Conservation (phyloP, 176 grass and related monocot species). For the Echinochloa phyllopogon region DNA sequence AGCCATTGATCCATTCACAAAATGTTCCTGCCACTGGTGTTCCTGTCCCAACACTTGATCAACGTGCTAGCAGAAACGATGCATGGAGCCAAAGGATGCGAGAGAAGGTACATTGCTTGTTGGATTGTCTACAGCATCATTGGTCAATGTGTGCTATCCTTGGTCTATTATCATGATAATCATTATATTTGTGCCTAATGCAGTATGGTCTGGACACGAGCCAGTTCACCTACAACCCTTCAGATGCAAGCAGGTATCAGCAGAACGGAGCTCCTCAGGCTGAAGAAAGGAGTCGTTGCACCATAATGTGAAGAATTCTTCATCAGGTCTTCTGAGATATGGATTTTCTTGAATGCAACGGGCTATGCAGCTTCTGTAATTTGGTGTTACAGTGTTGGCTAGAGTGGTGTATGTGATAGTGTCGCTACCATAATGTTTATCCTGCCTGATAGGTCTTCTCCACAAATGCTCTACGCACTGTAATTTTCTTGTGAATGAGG, state of each 20-base stretch:
- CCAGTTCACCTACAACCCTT: constrained; percentile 91
- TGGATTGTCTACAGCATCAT: constrained; percentile 9
- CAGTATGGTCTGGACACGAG: constrained; percentile 95
- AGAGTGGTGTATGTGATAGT: constrained; percentile 35
- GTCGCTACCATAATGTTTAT: constrained; percentile 22
- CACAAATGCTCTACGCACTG: constrained; percentile 18
- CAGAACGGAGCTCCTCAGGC: constrained; percentile 55
- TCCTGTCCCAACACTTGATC: constrained; percentile 79
- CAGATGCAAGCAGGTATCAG: constrained; percentile 72
- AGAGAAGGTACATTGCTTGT: constrained; percentile 73
- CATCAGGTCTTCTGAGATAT: background rate
- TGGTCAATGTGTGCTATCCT: background rate
- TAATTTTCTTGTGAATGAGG: constrained; percentile 44
- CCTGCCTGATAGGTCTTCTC: constrained; percentile 25
- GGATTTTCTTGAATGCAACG: constrained; percentile 36
- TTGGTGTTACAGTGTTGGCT: constrained; percentile 39
- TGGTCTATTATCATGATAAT: background rate
- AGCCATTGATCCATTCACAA: constrained; percentile 75
- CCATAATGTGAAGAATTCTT: constrained; percentile 63
- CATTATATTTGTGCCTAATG: constrained; percentile 24
- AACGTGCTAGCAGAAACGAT: constrained; percentile 73
- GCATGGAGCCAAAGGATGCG: constrained; percentile 98
- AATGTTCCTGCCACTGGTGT: constrained; percentile 65
- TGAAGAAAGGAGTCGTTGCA: constrained; percentile 77
- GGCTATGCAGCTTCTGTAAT: constrained; percentile 34